Base-by-base conservation (phyloP, 805 yeast genomes). In the Metschnikowia chrysomelidarum region DNA sequence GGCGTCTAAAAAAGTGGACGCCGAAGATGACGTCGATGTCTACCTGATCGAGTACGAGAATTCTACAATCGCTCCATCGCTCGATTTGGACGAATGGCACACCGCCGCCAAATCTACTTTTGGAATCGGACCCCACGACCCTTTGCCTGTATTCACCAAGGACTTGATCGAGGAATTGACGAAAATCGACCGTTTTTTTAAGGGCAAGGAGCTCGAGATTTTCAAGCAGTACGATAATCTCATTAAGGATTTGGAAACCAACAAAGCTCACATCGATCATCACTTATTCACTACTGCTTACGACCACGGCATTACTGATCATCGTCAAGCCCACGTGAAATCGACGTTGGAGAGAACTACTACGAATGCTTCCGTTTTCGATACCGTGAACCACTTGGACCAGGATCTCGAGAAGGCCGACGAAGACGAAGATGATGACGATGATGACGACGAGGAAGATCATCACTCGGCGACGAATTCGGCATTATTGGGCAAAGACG, bases 121-220 rank as follows among this genome's bases (percentile, higher is more conserved):
- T 11, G 33, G 38, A 17, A 36, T 32, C 21, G 27, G 41, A 8
- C 32, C 30, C 12, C 38, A 49, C 23, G 59, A 52, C 34, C 64
- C 67, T 2, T 53, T 64, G 36, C 66, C 63, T 24, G 62, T 70
- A 3, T 80, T 80, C 41, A 43, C 77, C 24, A 56, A 63, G 22
- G 67, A 64, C 37, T 59, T 80, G 32, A 48, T 64, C 18, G 56
- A 51, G n/a, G 82, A 80, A 48, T 62, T 77, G 37, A 43, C 46
- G 16, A 78, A 75, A 46, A 68, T 80, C 38, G 78, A 76, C 49
- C 61, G 54, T 6, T 80, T 80, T 43, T 80, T 72, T 53, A 57
- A 59, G 25, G 38, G 47, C 12, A 71, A 69, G 33, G 81, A 78
- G 48, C 50, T 60, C 1, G 71, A 68, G 38, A 60, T 77, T 14